phyloP scores from a whole-genome alignment of 2,329 filamentous ascomycete genomes.

The Blumeriella jaapii region DNA sequence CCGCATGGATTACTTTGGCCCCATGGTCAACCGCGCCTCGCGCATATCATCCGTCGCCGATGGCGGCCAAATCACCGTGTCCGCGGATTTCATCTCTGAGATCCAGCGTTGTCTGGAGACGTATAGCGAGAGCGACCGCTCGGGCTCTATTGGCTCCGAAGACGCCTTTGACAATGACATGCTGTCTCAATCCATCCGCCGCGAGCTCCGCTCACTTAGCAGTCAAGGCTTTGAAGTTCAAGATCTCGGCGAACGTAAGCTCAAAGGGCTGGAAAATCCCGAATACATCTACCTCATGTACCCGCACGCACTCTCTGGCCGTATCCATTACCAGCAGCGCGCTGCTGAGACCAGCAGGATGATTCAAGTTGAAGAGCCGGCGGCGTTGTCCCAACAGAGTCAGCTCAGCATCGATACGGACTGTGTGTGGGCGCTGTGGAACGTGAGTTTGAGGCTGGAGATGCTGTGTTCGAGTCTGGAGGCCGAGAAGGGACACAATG shows the following conservation, averaged over 20 bases:
- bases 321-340: conserved; percentile 54
- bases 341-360: conserved; percentile 28
- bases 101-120: conserved; percentile 84
- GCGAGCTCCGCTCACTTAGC: conserved; percentile 75
- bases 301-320: conserved; percentile 73
- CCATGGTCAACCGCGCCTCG: conserved; percentile 96
- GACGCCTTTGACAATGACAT: conserved; percentile 67
- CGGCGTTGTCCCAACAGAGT: conserved; percentile 50
- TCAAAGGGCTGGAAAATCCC: conserved; percentile 95
- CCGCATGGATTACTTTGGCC: conserved; percentile 98
- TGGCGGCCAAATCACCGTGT: conserved; percentile 93
- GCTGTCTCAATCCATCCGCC: conserved; percentile 65
- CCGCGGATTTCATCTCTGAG: conserved; percentile 92
- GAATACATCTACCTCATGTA: conserved; percentile 95
- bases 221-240: conserved; percentile 95
- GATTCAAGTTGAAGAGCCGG: conserved; percentile 35
- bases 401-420: conserved; percentile 71
- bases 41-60: conserved; percentile 91
- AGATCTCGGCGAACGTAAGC: conserved; percentile 85
- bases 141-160: conserved; percentile 56
- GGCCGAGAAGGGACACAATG: conserved; percentile 40
- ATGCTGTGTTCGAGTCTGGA: conserved; percentile 90
- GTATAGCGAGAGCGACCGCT: conserved; percentile 74
- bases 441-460: conserved; percentile 76
- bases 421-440: conserved; percentile 73